Percentiles rank a stretch among this genome's conserved stretches.
Conservation (phyloP, 306 rosid species). For the Dalbergia oliveri region DNA sequence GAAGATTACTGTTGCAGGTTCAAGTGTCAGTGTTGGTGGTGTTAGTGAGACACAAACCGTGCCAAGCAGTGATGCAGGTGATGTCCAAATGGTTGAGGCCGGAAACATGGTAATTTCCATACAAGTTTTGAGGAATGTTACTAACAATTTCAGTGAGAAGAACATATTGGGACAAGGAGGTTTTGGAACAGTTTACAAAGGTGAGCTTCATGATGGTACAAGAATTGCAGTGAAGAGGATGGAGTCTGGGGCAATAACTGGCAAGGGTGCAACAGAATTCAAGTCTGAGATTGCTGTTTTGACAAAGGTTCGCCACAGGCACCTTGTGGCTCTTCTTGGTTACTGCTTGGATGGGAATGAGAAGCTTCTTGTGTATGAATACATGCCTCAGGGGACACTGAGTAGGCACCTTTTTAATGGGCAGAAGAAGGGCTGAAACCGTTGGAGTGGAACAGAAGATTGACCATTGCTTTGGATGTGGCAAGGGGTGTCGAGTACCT, state of each 20-base stretch:
- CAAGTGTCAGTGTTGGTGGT: constrained; percentile 86
- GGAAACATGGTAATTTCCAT: constrained; percentile 93
- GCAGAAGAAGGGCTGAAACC: constrained; percentile 69
- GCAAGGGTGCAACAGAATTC: constrained; percentile 68
- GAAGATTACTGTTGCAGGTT: constrained; percentile 91
- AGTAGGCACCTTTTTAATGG: constrained; percentile 70
- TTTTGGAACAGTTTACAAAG: constrained; percentile 76
- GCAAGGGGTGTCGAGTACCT: constrained; percentile 80
- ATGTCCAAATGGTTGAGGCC: constrained; percentile 88
- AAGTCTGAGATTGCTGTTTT: constrained; percentile 76
- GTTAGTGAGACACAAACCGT: constrained; percentile 67
- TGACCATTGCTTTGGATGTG: constrained; percentile 70
- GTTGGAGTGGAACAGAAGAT: constrained; percentile 68
- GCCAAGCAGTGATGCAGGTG: constrained; percentile 68
- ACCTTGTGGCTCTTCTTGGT: constrained; percentile 76
- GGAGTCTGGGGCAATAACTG: constrained; percentile 68
- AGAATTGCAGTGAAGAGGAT: constrained; percentile 78
- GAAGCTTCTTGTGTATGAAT: constrained; percentile 74
- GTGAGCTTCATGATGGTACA: constrained; percentile 76
- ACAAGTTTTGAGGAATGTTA: constrained; percentile 70
- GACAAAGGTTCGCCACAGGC: constrained; percentile 78
- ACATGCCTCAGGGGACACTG: constrained; percentile 80
- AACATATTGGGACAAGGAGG: constrained; percentile 76
- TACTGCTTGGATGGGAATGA: constrained; percentile 79
- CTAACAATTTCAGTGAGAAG: constrained; percentile 64